Evolutionary conservation across 805 yeast species (phyloP), one percentile per base, ranked within the genome.

Genomic region (Yamadazyma ubonensis): DNA sequence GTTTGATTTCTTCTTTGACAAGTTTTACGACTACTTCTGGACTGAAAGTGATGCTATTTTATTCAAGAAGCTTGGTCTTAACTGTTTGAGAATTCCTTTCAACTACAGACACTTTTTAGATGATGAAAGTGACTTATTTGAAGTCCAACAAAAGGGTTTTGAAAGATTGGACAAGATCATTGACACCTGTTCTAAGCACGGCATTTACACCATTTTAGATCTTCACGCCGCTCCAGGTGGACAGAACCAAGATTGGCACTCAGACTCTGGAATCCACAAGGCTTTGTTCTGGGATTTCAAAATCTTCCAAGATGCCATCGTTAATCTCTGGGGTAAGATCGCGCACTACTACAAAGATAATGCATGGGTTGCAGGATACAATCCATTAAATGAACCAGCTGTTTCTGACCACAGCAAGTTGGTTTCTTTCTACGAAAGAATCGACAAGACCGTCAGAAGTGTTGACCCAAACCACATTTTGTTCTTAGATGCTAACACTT

Each of bases 231-330:
- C 55, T 16, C 79, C 79, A 11, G 79, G 79, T 37, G 78, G 79
- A 19, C 78, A 74, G 53, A 73, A 70, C 51, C 79, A 73, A 55
- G 78, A 70, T 49, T 75, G 79, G 79, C 79, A 74, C 49, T 52
- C 63, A 16, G 79, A 75, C 52, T 64, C 73, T 1, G 70, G 65
- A 3, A 58, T 70, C 47, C 75, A 72, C 55, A 67, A 68, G 53
- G 61, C 78, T 2, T 38, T 71, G 17, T 73, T 74, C 52, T 74
- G 78, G 77, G 72, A 70, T 18, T 74, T 70, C 57, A 68, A 65
- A 48, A 58, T 65, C 18, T 70, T 73, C 55, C 78, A 73, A 54
- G 78, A 73, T 45, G 61, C 65, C 8, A 58, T 70, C 16, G 58
- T 71, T 33, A 60, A 71, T 48, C 58, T 75, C 34, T 75, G 79